These are phyloP conservation scores for Phytophthora colocasiae DNA, from an alignment of 352 stramenopile species.

Conservation along the genomic window DNA sequence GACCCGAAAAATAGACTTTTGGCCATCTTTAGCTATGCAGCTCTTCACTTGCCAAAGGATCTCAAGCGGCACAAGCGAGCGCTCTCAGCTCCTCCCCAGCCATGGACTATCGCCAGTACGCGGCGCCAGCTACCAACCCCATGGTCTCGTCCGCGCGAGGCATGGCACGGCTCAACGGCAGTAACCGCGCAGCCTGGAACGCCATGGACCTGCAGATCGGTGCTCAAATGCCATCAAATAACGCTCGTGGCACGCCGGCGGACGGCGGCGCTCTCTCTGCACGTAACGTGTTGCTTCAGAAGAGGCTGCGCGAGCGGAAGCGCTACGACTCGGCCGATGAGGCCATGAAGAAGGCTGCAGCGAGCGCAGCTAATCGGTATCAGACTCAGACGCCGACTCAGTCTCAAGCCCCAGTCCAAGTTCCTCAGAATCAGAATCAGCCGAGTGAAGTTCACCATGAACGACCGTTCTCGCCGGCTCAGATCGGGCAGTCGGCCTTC, in stretches of 20 bases:
- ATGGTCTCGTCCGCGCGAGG: slow-evolving; percentile 37
- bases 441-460: background rate
- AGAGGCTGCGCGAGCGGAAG: slow-evolving; percentile 79
- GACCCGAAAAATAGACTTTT: slow-evolving; percentile 9
- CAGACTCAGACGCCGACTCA: slow-evolving; percentile 1
- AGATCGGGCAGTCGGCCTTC: slow-evolving; percentile 52
- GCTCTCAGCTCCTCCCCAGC: slow-evolving; percentile 2
- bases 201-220: slow-evolving; percentile 62
- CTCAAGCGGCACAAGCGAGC: background rate
- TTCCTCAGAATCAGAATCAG: slow-evolving; percentile 10
- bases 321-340: slow-evolving; percentile 88
- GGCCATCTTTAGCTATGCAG: slow-evolving; percentile 11
- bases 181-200: slow-evolving; percentile 49
- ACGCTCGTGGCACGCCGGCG: slow-evolving; percentile 15
- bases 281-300: slow-evolving; percentile 79
- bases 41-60: slow-evolving; percentile 17
- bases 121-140: background rate
- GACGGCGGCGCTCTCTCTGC: slow-evolving; percentile 68
- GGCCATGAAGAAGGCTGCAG: slow-evolving; percentile 66
- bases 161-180: slow-evolving; percentile 42
- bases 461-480: slow-evolving; percentile 38
- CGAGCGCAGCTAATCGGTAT: slow-evolving; percentile 21
- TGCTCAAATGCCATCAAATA: slow-evolving; percentile 24
- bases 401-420: background rate
- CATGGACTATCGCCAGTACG: slow-evolving; percentile 30